phyloP scores from a whole-genome alignment of 1,284 basidiomycete species.

The Malassezia dermatis region DNA sequence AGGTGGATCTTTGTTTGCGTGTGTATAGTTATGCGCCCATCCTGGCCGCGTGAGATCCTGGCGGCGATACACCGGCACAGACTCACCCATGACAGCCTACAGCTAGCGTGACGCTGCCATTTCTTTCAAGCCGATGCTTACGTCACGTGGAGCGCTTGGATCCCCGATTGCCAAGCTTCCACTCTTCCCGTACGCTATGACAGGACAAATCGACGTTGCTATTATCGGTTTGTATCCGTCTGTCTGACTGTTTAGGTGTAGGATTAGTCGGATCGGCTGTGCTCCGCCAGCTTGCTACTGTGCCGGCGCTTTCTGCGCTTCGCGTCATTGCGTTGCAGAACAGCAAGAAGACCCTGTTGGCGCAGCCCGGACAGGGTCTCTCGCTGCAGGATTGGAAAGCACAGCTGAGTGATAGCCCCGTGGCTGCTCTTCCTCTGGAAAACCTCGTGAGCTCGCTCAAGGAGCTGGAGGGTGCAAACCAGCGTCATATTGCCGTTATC shows the following conservation, averaged over 20 bases:
- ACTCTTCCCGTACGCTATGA: neutral
- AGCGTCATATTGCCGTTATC: slow-evolving; percentile 59
- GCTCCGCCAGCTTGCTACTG: slow-evolving; percentile 36
- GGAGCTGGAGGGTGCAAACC: slow-evolving; percentile 24
- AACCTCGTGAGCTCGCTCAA: slow-evolving; percentile 27
- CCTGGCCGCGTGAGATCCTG: neutral
- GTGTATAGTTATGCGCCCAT: slow-evolving; percentile 5
- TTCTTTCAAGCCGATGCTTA: neutral
- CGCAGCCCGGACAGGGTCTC: slow-evolving; percentile 19
- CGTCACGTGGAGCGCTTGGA: neutral
- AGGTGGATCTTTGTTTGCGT: neutral
- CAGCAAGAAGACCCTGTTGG: slow-evolving; percentile 43
- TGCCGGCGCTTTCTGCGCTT: slow-evolving; percentile 22
- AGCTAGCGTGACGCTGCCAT: neutral
- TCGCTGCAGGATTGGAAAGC: slow-evolving; percentile 30
- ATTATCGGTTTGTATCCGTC: slow-evolving; percentile 7
- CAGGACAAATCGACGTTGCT: slow-evolving; percentile 13
- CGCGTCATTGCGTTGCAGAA: slow-evolving; percentile 42
- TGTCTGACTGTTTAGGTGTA: slow-evolving; percentile 21
- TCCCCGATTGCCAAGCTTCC: neutral
- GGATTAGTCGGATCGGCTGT: slow-evolving; percentile 45
- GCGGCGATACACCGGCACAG: neutral
- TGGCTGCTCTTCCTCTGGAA: slow-evolving; percentile 27
- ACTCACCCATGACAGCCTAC: slow-evolving; percentile 6
- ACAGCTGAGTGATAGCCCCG: slow-evolving; percentile 21